Evolutionary conservation across 164 flowering plant species (phyloP).

Genomic region (Dillenia turbinata): DNA sequence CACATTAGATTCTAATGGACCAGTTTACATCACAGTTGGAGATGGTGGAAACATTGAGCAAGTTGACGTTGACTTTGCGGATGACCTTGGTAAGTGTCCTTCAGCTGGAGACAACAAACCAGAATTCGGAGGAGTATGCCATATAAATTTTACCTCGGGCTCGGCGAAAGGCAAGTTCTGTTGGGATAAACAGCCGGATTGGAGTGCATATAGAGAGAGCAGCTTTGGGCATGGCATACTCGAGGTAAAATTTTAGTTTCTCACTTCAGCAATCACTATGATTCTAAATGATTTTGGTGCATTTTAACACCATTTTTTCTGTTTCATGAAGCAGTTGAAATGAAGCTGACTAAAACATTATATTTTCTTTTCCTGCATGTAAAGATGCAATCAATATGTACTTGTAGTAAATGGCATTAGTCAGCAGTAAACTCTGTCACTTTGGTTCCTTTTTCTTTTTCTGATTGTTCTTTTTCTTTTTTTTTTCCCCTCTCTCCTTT

Average conservation of each 20-base stretch:
- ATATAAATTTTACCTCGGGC: constrained; percentile 69
- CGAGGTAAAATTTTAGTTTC: constrained; percentile 45
- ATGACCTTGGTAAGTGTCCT: constrained; percentile 92
- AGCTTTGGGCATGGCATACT: constrained; percentile 98
- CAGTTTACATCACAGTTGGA: constrained; percentile 75
- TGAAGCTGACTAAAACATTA: too few relatives aligned
- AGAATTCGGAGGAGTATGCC: constrained; percentile 79
- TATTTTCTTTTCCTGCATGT: too few relatives aligned
- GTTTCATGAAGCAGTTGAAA: too few relatives aligned
- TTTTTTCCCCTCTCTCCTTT: background rate
- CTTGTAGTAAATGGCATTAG: background rate
- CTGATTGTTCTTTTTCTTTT: background rate
- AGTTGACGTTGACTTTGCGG: constrained; percentile 76
- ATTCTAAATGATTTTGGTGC: too few relatives aligned
- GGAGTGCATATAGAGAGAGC: constrained; percentile 95
- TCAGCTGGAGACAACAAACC: constrained; percentile 55
- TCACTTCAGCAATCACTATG: too few relatives aligned
- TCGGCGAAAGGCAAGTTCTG: constrained; percentile 79
- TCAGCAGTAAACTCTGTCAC: background rate
- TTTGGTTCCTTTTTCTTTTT: background rate
- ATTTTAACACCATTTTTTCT: too few relatives aligned
- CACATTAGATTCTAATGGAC: constrained; percentile 74
- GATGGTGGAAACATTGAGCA: constrained; percentile 94
- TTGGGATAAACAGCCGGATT: constrained; percentile 90
- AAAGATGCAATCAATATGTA: too few relatives aligned